Evolutionary conservation across 768 basidiomycete genomes (phyloP), one percentile per base, ranked within the genome.

Genomic region (Suillus discolor): DNA sequence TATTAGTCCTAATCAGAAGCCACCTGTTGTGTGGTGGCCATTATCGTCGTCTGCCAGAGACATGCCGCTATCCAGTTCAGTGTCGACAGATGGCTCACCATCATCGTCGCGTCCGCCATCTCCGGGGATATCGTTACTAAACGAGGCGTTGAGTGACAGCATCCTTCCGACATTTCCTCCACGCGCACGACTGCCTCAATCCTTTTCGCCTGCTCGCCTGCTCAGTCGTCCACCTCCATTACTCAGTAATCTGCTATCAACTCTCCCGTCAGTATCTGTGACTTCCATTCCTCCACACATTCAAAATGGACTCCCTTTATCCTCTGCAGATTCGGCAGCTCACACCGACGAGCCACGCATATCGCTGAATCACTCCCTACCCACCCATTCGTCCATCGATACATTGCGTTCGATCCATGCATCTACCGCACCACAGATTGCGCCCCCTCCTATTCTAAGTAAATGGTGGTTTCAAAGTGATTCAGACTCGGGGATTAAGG

Each of bases 211-310:
- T 20, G 67, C 79, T 12, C 77, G 67, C 23, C 64, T 71, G n/a
- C 74, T 82, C 36, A 69, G 78, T 0, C 80, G 81, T 38, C 79
- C 83, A 0, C 87, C 87, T 9, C 82, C 84, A 9, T 82, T 86
- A 62, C 74, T 89, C 62, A 83, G 84, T 70, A 81, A 73, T 68
- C 80, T 89, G 62, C 84, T 88, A 55, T 81, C 84, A 2, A 86
- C 90, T 0, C 81, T 90, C 31, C 89, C 91, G 31, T 89, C 85
- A 8, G 79, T 87, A 7, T 85, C 87, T 1, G 76, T 90, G 16
- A 85, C 88, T 0, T 81, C 15, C 70, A 79, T 72, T 13, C 69
- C 67, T 47, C 69, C 57, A 47, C 66, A 68, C 41, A 62, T 67
- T 47, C 34, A 31, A 3, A 23, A n/a, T 41, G 36, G 42, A 6